A percentile compares a stretch with the other conserved stretches of the same genome.
Evolutionary conservation across 164 flowering plant genomes (phyloP).

Genomic region (Piper longum): DNA sequence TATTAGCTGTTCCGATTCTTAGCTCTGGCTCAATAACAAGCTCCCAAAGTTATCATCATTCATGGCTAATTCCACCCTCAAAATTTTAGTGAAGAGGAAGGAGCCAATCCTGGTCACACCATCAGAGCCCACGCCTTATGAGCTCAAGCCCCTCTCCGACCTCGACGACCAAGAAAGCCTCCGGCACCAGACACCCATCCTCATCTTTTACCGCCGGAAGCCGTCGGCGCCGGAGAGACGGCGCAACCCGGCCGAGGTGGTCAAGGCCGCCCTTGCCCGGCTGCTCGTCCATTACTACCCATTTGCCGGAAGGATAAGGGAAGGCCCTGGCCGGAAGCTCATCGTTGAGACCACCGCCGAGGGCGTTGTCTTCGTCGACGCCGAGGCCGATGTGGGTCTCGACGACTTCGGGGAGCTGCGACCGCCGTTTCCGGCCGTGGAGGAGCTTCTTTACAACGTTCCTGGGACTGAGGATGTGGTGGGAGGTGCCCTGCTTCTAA

Average conservation of each 20-base stretch:
- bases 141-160: conserved; percentile 28
- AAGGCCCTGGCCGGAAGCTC: conserved; percentile 15
- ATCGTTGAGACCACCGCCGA: conserved; percentile 22
- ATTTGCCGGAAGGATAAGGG: conserved; percentile 20
- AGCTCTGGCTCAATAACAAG: no score
- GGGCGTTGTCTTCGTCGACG: conserved; percentile 25
- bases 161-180: conserved; percentile 35
- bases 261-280: conserved; percentile 9
- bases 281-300: conserved; percentile 21
- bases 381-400: conserved; percentile 19
- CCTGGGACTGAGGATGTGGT: conserved; percentile 15
- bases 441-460: conserved; percentile 15
- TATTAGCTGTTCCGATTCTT: no score
- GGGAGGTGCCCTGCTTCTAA: conserved; percentile 11
- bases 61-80: not conserved
- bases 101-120: conserved; percentile 23
- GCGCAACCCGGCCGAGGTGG: conserved; percentile 13
- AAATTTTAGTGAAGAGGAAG: conserved; percentile 7
- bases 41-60: not conserved
- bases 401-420: conserved; percentile 16
- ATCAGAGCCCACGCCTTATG: conserved; percentile 23
- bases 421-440: conserved; percentile 15
- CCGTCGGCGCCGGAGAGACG: conserved; percentile 2
- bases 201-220: conserved; percentile 11
- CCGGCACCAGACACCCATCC: conserved; percentile 14